Percentiles rank a stretch among this genome's conserved stretches.
Evolutionary conservation across 495 filamentous ascomycete species (phyloP).

Genomic region (Hypoxylon intermedium): DNA sequence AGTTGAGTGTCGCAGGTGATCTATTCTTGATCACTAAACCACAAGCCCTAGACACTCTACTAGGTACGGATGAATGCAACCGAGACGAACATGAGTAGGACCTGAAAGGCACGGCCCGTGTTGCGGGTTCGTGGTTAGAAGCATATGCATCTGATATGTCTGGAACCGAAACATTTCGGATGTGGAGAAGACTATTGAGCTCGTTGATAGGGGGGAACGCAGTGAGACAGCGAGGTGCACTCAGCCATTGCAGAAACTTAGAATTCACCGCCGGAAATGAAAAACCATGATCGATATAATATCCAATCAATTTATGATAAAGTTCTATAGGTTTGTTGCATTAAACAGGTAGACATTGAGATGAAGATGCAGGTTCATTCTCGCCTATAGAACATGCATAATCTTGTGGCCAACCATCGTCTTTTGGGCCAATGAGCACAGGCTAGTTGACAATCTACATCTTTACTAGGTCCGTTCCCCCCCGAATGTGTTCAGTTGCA

Average conservation of each 20-base stretch:
- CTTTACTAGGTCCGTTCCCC: too few relatives aligned
- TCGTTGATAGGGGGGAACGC: constrained; percentile 1
- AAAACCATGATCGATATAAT: neutral
- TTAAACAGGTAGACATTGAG: too few relatives aligned
- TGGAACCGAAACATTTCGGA: constrained; percentile 36
- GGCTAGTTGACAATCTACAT: too few relatives aligned
- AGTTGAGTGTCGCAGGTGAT: too few relatives aligned
- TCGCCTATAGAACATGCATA: too few relatives aligned
- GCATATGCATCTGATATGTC: constrained; percentile 22
- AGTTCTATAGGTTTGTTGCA: neutral
- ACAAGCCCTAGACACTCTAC: too few relatives aligned
- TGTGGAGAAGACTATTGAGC: constrained; percentile 11
- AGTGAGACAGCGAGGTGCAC: constrained; percentile 6
- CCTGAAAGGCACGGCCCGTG: neutral
- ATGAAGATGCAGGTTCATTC: too few relatives aligned
- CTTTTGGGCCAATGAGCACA: too few relatives aligned
- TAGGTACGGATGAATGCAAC: neutral
- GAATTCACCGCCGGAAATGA: neutral
- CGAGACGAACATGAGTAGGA: neutral
- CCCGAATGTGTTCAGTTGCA: too few relatives aligned
- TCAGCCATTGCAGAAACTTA: neutral
- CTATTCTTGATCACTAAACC: too few relatives aligned
- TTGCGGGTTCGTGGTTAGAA: neutral
- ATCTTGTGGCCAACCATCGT: too few relatives aligned
- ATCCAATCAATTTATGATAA: neutral